Evolutionary conservation across 768 basidiomycete species (phyloP).

Genomic region (Paxillus rubicundulus): DNA sequence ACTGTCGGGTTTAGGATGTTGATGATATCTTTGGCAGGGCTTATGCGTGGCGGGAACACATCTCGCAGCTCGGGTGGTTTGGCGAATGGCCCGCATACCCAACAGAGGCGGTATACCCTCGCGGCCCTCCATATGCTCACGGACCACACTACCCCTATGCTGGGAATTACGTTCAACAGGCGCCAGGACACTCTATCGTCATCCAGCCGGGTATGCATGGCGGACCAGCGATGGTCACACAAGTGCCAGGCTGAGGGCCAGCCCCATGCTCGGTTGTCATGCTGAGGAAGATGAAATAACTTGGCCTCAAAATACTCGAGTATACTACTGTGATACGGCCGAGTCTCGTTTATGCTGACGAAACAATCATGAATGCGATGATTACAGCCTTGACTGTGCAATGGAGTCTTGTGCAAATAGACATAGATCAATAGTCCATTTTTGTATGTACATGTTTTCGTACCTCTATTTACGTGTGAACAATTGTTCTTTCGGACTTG

Average conservation of each 20-base stretch:
- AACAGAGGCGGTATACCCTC: conserved; percentile 22
- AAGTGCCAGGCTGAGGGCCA: conserved; percentile 34
- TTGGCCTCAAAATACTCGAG: no score
- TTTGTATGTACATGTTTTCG: conserved; percentile 2
- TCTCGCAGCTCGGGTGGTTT: conserved; percentile 72
- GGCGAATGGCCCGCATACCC: conserved; percentile 64
- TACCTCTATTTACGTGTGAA: conserved; percentile 16
- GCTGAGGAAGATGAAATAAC: background rate
- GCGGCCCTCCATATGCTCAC: conserved; percentile 24
- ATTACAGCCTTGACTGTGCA: background rate
- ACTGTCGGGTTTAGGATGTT: background rate
- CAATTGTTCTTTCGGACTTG: background rate
- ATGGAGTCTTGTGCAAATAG: background rate
- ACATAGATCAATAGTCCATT: background rate
- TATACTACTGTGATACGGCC: no score
- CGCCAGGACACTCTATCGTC: conserved; percentile 60
- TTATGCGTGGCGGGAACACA: conserved; percentile 34
- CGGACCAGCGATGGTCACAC: conserved; percentile 57
- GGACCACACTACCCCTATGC: conserved; percentile 34
- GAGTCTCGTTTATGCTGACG: background rate
- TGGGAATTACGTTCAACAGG: conserved; percentile 44
- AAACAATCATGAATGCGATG: background rate
- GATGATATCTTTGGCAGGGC: conserved; percentile 11
- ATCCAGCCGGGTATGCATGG: conserved; percentile 68
- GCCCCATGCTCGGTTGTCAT: background rate